A percentile compares a stretch with the other conserved stretches of the same genome.
Evolutionary conservation across 1,139 yeast species (phyloP).

Genomic region (Candida sp.): DNA sequence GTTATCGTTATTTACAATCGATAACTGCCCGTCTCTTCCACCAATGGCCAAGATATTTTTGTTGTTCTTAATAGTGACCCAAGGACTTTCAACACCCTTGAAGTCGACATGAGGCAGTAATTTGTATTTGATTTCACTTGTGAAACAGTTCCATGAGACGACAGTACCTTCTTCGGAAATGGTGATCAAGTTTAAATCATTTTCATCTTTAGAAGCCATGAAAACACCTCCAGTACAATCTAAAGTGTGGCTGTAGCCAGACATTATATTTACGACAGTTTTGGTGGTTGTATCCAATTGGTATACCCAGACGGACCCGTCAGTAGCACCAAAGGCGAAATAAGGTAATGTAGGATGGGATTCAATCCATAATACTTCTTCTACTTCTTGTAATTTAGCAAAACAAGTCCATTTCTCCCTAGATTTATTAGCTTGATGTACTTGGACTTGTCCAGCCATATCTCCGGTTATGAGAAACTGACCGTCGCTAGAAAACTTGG

Average conservation of each 20-base stretch:
- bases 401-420: slow-evolving; percentile 80
- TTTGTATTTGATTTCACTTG: slow-evolving; percentile 65
- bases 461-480: slow-evolving; percentile 82
- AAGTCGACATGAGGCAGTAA: slow-evolving; percentile 59
- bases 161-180: slow-evolving; percentile 87
- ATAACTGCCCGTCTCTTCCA: slow-evolving; percentile 81
- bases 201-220: slow-evolving; percentile 58
- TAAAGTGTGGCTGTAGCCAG: slow-evolving; percentile 75
- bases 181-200: slow-evolving; percentile 65
- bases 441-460: slow-evolving; percentile 84
- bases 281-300: slow-evolving; percentile 58
- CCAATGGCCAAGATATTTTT: slow-evolving; percentile 66
- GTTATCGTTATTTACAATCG: slow-evolving; percentile 66
- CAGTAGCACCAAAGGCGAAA: slow-evolving; percentile 92
- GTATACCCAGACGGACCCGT: slow-evolving; percentile 95
- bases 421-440: slow-evolving; percentile 66
- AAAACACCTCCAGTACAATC: slow-evolving; percentile 81
- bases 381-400: slow-evolving; percentile 80
- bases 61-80: slow-evolving; percentile 66
- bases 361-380: slow-evolving; percentile 70
- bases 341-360: slow-evolving; percentile 72
- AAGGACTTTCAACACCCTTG: slow-evolving; percentile 75
- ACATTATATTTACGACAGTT: slow-evolving; percentile 66
- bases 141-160: slow-evolving; percentile 87
- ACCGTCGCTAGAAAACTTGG: slow-evolving; percentile 84